phyloP scores from a whole-genome alignment of 257 asterid genomes.

The Salvia splendens region DNA sequence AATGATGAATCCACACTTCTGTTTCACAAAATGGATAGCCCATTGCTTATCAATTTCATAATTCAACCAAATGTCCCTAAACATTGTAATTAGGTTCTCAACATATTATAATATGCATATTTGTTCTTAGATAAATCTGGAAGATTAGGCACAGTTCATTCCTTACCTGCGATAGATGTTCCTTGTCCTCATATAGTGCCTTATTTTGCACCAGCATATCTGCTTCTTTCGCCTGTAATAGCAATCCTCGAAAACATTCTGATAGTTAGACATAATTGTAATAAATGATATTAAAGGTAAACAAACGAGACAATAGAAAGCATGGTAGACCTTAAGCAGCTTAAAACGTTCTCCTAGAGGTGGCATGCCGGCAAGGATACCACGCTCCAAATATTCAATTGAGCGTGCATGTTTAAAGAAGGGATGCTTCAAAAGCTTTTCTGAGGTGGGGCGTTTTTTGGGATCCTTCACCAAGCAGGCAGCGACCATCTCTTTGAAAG shows the following conservation, averaged over 20 bases:
- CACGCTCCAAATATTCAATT: slow-evolving; percentile 61
- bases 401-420: slow-evolving; percentile 81
- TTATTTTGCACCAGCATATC: slow-evolving; percentile 68
- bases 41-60: background rate
- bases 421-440: slow-evolving; percentile 82
- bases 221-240: slow-evolving; percentile 78
- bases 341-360: slow-evolving; percentile 93
- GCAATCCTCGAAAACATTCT: slow-evolving; percentile 24
- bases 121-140: background rate
- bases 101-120: background rate
- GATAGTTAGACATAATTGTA: slow-evolving; percentile 21
- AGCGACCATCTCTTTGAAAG: slow-evolving; percentile 85
- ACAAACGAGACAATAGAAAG: slow-evolving; percentile 36
- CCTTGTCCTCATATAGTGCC: slow-evolving; percentile 76
- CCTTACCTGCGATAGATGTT: slow-evolving; percentile 77
- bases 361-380: slow-evolving; percentile 65
- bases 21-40: background rate
- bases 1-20: background rate
- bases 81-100: slow-evolving; percentile 2
- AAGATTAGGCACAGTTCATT: slow-evolving; percentile 17
- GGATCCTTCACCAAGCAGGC: slow-evolving; percentile 98
- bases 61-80: background rate
- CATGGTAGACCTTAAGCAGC: slow-evolving; percentile 75
- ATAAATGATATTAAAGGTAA: background rate
- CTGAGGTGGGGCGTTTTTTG: slow-evolving; percentile 84